phyloP scores from a whole-genome alignment of 2,329 filamentous ascomycete genomes.

The Cladosporium sp. region DNA sequence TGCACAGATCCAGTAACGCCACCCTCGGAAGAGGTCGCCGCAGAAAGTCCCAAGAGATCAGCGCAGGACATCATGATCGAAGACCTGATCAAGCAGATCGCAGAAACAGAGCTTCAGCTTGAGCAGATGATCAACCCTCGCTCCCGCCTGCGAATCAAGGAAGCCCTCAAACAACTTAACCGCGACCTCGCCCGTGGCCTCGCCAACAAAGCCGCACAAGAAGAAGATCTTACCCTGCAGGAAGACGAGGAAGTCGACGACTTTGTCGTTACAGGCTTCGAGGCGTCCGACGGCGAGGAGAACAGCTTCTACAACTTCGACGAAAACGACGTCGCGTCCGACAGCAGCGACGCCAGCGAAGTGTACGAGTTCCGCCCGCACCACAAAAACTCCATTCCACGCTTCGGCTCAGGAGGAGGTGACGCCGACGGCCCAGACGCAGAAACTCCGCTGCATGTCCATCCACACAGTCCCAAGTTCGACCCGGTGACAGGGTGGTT shows the following conservation, averaged over 20 bases:
- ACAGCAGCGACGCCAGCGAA: conserved; percentile 30
- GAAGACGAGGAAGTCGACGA: conserved; percentile 28
- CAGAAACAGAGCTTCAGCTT: conserved; percentile 37
- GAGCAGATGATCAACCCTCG: conserved; percentile 35
- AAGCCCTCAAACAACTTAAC: conserved; percentile 35
- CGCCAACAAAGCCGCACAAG: conserved; percentile 29
- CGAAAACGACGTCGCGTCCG: conserved; percentile 30
- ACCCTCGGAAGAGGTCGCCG: conserved; percentile 16
- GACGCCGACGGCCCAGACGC: neutral
- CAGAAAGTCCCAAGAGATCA: conserved; percentile 21
- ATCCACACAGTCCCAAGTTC: conserved; percentile 25
- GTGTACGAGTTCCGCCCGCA: conserved; percentile 33
- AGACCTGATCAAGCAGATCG: conserved; percentile 34
- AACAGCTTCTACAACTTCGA: conserved; percentile 35
- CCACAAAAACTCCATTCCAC: conserved; percentile 21
- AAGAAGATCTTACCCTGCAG: conserved; percentile 29
- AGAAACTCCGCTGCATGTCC: conserved; percentile 11
- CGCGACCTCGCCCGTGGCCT: conserved; percentile 35
- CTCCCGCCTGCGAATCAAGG: conserved; percentile 32
- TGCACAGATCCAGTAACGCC: conserved; percentile 18
- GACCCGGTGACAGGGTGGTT: conserved; percentile 36
- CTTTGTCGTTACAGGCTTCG: conserved; percentile 32
- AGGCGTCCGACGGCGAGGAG: conserved; percentile 34
- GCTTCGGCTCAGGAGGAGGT: neutral
- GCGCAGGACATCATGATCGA: conserved; percentile 22